A percentile compares a stretch with the other conserved stretches of the same genome.
Evolutionary conservation across 1,139 yeast genomes (phyloP).

Genomic region (Suhomyces choctaworum): DNA sequence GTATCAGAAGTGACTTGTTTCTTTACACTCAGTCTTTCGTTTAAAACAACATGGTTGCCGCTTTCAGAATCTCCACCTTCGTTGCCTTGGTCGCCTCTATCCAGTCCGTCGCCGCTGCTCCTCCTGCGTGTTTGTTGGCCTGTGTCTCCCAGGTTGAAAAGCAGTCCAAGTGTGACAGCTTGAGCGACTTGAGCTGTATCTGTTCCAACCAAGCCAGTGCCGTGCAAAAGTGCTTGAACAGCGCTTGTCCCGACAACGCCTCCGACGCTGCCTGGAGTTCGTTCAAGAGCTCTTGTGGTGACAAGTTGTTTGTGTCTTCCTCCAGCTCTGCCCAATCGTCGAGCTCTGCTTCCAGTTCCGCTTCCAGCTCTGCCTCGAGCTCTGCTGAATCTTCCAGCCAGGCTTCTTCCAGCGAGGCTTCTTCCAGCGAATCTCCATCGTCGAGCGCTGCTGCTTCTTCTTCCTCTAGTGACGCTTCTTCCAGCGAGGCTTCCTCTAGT

Average conservation of each 20-base stretch:
- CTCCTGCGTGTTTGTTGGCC: conserved; percentile 88
- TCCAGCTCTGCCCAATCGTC: conserved; percentile 31
- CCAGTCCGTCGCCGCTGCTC: conserved; percentile 61
- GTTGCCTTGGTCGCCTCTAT: conserved; percentile 53
- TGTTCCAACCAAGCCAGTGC: conserved; percentile 54
- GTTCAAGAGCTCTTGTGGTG: conserved; percentile 56
- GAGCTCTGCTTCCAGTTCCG: conserved; percentile 27
- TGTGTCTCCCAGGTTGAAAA: conserved; percentile 75
- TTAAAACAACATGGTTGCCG: conserved; percentile 16
- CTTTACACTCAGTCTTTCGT: conserved; percentile 8
- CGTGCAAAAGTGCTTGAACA: conserved; percentile 59
- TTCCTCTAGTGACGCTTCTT: conserved; percentile 11
- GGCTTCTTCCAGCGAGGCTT: conserved; percentile 17
- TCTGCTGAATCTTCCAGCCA: conserved; percentile 18
- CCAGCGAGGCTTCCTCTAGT: conserved; percentile 14
- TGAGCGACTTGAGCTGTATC: conserved; percentile 65
- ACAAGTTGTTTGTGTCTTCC: conserved; percentile 29
- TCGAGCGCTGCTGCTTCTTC: conserved; percentile 17
- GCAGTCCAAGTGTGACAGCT: conserved; percentile 52
- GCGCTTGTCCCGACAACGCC: conserved; percentile 63
- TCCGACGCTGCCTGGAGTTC: conserved; percentile 57
- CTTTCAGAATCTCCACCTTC: conserved; percentile 43
- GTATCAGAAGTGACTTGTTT: no score
- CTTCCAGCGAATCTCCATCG: conserved; percentile 16
- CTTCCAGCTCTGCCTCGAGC: conserved; percentile 23